These are phyloP conservation scores for Backusella psychrophila DNA, from an alignment of 192 early-diverging fungal genomes.

Conservation along the genomic window DNA sequence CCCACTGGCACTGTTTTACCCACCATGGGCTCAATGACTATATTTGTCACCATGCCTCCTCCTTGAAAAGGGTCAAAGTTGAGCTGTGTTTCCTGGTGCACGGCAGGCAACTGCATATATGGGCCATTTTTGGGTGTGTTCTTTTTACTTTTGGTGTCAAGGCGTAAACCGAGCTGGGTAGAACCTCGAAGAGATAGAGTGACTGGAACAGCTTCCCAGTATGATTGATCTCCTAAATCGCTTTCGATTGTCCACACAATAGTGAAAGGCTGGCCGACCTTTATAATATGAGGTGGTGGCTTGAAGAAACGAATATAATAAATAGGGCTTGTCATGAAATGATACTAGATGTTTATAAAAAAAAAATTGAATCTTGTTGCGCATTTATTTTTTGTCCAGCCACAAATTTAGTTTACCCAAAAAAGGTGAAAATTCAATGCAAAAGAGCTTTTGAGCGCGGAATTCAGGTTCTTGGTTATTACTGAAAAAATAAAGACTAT, in stretches of 20 bases:
- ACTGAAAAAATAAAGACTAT: no score
- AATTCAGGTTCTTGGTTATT: no score
- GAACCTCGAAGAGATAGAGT: constrained; percentile 2
- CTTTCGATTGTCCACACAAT: constrained; percentile 30
- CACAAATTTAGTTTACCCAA: neutral
- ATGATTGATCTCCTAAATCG: constrained; percentile 31
- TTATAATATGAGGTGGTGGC: constrained; percentile 18
- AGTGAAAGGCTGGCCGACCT: constrained; percentile 17
- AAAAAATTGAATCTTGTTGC: neutral
- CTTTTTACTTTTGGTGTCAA: neutral
- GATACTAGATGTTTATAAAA: neutral
- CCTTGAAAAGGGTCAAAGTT: constrained; percentile 18
- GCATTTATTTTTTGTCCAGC: neutral
- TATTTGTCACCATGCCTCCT: constrained; percentile 15
- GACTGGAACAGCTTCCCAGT: constrained; percentile 16
- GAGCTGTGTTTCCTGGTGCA: constrained; percentile 4
- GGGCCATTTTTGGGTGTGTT: neutral
- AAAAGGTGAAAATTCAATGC: no score
- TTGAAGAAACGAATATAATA: constrained; percentile 33
- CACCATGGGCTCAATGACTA: neutral
- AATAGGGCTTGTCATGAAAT: neutral
- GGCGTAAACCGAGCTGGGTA: neutral
- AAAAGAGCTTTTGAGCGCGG: no score
- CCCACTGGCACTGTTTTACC: neutral
- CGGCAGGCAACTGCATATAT: neutral